These are phyloP conservation scores for Rostrohypoxylon terebratum DNA, from an alignment of 495 filamentous ascomycete genomes.

Conservation along the genomic window DNA sequence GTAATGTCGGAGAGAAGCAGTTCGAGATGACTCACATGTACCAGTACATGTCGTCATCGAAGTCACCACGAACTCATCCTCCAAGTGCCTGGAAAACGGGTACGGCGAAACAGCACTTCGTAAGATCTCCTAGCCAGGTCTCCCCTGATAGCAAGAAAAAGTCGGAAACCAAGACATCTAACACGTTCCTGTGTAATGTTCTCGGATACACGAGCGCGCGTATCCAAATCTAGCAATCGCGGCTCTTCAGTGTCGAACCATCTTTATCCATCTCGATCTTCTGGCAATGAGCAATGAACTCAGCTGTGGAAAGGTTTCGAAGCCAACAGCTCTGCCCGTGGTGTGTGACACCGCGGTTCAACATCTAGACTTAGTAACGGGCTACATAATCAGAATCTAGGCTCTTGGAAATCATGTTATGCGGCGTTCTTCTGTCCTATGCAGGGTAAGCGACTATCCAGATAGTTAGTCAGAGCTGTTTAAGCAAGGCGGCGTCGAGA, in stretches of 20 bases:
- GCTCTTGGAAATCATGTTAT: not conserved
- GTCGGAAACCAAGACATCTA: not conserved
- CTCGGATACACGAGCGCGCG: not conserved
- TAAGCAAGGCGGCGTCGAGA: not conserved
- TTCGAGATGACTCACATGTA: not conserved
- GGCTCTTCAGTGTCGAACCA: not conserved
- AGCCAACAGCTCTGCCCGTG: not conserved
- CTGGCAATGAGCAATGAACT: not conserved
- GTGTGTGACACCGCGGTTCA: not conserved
- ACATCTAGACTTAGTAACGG: slow-evolving; percentile 1
- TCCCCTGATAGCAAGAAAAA: not conserved
- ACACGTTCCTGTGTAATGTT: not conserved
- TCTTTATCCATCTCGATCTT: not conserved
- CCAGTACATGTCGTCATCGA: not conserved
- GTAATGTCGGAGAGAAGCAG: not conserved
- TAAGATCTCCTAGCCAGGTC: not conserved
- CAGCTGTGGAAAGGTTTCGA: slow-evolving; percentile 1
- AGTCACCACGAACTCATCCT: not conserved
- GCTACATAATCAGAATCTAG: not conserved
- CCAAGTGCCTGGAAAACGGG: not conserved
- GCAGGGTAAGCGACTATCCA: not conserved
- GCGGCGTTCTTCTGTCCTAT: slow-evolving; percentile 5
- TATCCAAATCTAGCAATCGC: not conserved
- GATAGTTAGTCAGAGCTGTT: not conserved
- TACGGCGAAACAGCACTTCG: not conserved